Percentiles rank a stretch among this genome's conserved stretches.
Evolutionary conservation across 1,139 yeast genomes (phyloP).

Genomic region (Protomyces arabidopsidicola): DNA sequence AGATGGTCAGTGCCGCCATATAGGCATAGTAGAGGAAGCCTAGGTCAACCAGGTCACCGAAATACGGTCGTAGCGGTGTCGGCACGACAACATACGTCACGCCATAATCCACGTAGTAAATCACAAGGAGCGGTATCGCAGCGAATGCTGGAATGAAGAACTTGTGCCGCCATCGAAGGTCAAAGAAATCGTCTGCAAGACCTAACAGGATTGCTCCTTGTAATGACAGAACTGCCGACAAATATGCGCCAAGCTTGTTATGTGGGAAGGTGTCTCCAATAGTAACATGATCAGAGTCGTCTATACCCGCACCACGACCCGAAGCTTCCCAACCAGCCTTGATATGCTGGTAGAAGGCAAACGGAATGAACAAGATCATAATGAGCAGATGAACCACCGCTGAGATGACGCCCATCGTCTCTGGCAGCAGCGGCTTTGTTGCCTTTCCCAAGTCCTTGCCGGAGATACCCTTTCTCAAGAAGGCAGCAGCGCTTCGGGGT

Average conservation of each 20-base stretch:
- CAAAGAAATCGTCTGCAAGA: conserved; percentile 88
- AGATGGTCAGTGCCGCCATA: conserved; percentile 87
- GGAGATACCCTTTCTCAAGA: conserved; percentile 69
- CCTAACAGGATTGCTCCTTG: conserved; percentile 84
- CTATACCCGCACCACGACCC: conserved; percentile 50
- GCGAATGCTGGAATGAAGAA: conserved; percentile 93
- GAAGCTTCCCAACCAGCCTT: conserved; percentile 38
- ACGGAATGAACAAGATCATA: conserved; percentile 83
- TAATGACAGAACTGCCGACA: conserved; percentile 76
- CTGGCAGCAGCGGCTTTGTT: conserved; percentile 72
- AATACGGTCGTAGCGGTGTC: conserved; percentile 48
- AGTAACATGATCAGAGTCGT: conserved; percentile 40
- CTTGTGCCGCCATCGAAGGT: conserved; percentile 95
- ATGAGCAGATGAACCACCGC: conserved; percentile 75
- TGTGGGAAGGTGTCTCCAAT: conserved; percentile 58
- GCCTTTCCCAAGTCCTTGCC: conserved; percentile 80
- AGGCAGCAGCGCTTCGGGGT: conserved; percentile 62
- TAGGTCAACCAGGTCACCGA: conserved; percentile 35
- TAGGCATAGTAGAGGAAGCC: conserved; percentile 70
- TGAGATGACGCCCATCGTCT: conserved; percentile 82
- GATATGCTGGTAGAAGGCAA: conserved; percentile 74
- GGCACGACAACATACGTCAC: conserved; percentile 89
- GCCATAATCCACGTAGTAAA: conserved; percentile 90
- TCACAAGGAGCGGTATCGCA: conserved; percentile 81
- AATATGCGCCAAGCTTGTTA: conserved; percentile 74